Conservation (phyloP, 2,329 filamentous ascomycete species). For the Beauveria brongniartii region DNA sequence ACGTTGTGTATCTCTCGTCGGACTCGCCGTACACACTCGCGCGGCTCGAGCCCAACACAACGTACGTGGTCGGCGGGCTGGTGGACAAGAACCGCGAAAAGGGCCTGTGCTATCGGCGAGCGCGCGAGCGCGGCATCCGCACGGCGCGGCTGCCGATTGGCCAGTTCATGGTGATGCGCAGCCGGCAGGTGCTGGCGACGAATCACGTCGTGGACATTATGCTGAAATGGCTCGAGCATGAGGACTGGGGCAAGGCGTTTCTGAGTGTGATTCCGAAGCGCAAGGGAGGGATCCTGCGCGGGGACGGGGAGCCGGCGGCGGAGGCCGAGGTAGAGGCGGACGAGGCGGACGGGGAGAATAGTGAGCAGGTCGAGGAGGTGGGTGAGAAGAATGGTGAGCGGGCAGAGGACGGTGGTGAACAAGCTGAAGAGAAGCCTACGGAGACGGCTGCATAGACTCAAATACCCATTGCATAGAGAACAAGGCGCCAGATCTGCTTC, state of each 20-base stretch:
- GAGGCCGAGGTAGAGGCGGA: conserved; percentile 16
- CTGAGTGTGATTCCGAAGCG: conserved; percentile 80
- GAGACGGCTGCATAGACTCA: conserved; percentile 13
- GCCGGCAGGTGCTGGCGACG: conserved; percentile 76
- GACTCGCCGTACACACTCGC: conserved; percentile 83
- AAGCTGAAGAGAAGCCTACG: conserved; percentile 22
- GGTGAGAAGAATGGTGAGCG: conserved; percentile 16
- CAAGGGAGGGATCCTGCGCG: conserved; percentile 68
- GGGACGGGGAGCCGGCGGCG: conserved; percentile 19
- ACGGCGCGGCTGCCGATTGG: conserved; percentile 91
- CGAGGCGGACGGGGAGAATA: conserved; percentile 16
- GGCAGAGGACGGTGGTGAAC: background rate
- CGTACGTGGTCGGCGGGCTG: conserved; percentile 87
- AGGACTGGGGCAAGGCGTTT: conserved; percentile 89
- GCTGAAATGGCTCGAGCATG: conserved; percentile 81
- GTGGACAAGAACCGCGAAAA: conserved; percentile 97
- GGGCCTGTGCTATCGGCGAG: conserved; percentile 81
- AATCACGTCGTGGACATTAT: conserved; percentile 98
- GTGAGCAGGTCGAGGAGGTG: conserved; percentile 12
- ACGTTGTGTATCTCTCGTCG: conserved; percentile 79
- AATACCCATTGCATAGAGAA: conserved; percentile 12
- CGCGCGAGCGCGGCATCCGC: conserved; percentile 64
- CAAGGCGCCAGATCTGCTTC: background rate
- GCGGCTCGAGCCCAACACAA: conserved; percentile 76
- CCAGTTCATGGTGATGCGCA: conserved; percentile 88